Percentiles rank a stretch among this genome's conserved stretches.
These are phyloP conservation scores for Penicillium occitanis DNA, from an alignment of 2,329 filamentous ascomycete species.

Conservation along the genomic window DNA sequence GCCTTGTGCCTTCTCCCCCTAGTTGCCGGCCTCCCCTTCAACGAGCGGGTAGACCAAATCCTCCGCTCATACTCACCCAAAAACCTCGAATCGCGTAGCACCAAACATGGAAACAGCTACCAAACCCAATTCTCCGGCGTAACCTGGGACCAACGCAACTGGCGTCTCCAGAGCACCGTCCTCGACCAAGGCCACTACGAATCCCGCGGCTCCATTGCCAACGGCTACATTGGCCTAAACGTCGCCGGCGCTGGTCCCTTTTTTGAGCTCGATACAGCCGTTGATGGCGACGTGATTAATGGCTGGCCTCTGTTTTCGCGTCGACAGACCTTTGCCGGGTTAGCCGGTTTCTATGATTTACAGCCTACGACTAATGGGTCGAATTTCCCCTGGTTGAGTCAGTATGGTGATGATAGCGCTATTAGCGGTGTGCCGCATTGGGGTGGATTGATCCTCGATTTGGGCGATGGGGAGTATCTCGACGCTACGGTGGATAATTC, in stretches of 20 bases:
- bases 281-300: slow-evolving; percentile 56
- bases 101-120: not conserved
- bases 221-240: slow-evolving; percentile 65
- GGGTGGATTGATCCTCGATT: slow-evolving; percentile 59
- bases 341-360: slow-evolving; percentile 65
- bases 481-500: slow-evolving; percentile 60
- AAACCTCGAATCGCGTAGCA: not conserved
- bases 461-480: slow-evolving; percentile 55
- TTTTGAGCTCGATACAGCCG: slow-evolving; percentile 57
- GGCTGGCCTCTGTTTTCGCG: slow-evolving; percentile 67
- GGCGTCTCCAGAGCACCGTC: slow-evolving; percentile 54
- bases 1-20: slow-evolving; percentile 12
- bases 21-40: not conserved
- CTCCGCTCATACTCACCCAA: slow-evolving; percentile 1
- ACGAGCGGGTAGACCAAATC: slow-evolving; percentile 11
- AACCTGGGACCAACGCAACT: slow-evolving; percentile 60
- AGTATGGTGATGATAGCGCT: slow-evolving; percentile 69
- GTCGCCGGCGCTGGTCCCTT: slow-evolving; percentile 64
- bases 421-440: slow-evolving; percentile 72
- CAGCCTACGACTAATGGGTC: slow-evolving; percentile 59
- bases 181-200: slow-evolving; percentile 61
- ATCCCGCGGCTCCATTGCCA: slow-evolving; percentile 60
- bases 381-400: slow-evolving; percentile 67
- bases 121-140: slow-evolving; percentile 53
- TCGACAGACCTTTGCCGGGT: slow-evolving; percentile 65